phyloP scores from a whole-genome alignment of 2,329 filamentous ascomycete genomes.

The Trichothecium sympodiale region DNA sequence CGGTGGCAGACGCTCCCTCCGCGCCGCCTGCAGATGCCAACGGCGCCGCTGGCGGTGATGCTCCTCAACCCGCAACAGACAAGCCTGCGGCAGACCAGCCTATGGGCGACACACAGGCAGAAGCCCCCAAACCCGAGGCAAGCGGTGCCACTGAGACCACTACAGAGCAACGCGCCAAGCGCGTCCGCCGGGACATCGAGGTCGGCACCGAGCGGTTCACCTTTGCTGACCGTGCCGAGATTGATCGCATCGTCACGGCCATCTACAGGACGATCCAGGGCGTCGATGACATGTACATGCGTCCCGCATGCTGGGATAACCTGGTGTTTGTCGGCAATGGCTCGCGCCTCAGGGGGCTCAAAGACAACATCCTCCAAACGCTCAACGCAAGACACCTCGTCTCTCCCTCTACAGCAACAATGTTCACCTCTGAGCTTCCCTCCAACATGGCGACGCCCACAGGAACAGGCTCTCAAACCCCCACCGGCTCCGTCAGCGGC shows the following conservation, averaged over 20 bases:
- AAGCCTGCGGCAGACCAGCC: slow-evolving; percentile 4
- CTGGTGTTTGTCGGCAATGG: slow-evolving; percentile 89
- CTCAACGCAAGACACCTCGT: slow-evolving; percentile 77
- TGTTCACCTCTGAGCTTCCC: slow-evolving; percentile 93
- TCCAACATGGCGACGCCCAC: slow-evolving; percentile 86
- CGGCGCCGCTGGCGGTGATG: slow-evolving; percentile 7
- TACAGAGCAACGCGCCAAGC: slow-evolving; percentile 40
- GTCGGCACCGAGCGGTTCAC: slow-evolving; percentile 67
- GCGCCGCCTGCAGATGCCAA: slow-evolving; percentile 5
- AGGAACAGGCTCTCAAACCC: slow-evolving; percentile 85
- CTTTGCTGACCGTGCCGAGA: slow-evolving; percentile 56
- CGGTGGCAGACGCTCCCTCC: background rate
- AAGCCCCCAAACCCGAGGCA: too few species aligned
- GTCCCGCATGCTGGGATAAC: slow-evolving; percentile 82
- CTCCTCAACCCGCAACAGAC: slow-evolving; percentile 1
- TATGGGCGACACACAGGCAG: background rate
- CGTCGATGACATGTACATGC: slow-evolving; percentile 75
- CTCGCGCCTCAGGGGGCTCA: slow-evolving; percentile 62
- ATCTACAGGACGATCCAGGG: slow-evolving; percentile 76
- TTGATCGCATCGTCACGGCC: slow-evolving; percentile 74
- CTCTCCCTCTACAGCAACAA: slow-evolving; percentile 84
- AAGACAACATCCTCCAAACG: slow-evolving; percentile 73
- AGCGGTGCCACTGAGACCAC: slow-evolving; percentile 12
- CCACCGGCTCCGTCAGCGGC: slow-evolving; percentile 51
- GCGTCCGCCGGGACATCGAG: slow-evolving; percentile 57